These are phyloP conservation scores for Marchantia polymorpha DNA, from an alignment of 225 moss, liverwort and hornwort genomes.

Conservation along the genomic window DNA sequence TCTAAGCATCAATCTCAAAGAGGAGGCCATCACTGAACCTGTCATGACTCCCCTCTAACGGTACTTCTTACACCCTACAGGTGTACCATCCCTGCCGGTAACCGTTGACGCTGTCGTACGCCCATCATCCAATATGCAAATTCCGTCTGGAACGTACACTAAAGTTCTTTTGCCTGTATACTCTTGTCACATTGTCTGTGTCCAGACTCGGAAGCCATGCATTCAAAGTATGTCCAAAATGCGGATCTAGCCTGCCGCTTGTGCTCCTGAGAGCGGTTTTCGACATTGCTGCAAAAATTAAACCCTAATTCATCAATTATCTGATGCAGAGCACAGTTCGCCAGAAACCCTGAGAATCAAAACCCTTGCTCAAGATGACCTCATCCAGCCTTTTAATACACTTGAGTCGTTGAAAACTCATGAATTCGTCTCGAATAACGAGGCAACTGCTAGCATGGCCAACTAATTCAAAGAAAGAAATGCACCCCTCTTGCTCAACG, in stretches of 20 bases:
- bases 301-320: slow-evolving; percentile 21
- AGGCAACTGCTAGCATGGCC: background rate
- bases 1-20: slow-evolving; percentile 76
- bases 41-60: slow-evolving; percentile 31
- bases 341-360: background rate
- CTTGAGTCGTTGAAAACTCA: background rate
- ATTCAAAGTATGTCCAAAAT: slow-evolving; percentile 13
- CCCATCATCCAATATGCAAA: slow-evolving; percentile 22
- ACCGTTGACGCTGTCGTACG: background rate
- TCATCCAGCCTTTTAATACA: background rate
- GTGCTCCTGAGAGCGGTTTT: slow-evolving; percentile 16
- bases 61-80: slow-evolving; percentile 18
- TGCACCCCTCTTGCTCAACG: background rate
- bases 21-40: slow-evolving; percentile 51
- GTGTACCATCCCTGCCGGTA: slow-evolving; percentile 17
- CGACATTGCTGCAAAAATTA: slow-evolving; percentile 35
- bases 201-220: slow-evolving; percentile 27
- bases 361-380: slow-evolving; percentile 11
- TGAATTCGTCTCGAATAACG: background rate
- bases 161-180: slow-evolving; percentile 2
- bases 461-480: background rate
- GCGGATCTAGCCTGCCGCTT: slow-evolving; percentile 31
- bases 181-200: slow-evolving; percentile 24
- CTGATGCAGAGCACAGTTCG: background rate
- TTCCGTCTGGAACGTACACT: background rate